Evolutionary conservation across 2,329 filamentous ascomycete genomes (phyloP), one percentile per base, ranked within the genome.

Genomic region (Verticillium dahliae): DNA sequence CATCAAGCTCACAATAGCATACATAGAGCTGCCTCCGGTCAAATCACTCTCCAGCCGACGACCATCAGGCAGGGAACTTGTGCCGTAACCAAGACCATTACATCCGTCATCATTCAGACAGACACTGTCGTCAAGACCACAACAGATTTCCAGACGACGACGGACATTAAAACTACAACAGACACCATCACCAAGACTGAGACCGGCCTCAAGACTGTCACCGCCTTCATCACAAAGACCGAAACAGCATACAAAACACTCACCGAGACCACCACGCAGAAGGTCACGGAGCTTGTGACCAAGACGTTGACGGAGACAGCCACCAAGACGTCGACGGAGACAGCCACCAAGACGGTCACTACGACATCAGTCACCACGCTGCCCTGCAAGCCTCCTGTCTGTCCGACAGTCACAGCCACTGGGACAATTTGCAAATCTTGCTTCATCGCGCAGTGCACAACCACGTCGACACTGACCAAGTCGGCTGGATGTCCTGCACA

Each of bases 371-470:
- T 60, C 3, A 57, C 56, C 34, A 63, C 62, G n/a, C 50, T 56
- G 4, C 60, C 60, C 2, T 62, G 58, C 52, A 45, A 56, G 5
- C 50, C n/a, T 39, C 31, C 14, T 35, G 55, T 35, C 15, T 76
- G 74, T 27, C 73, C 74, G 10, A 75, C 72, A 14, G 68, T 75
- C 10, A 75, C 72, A 0, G 57, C 67, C 7, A 73, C 70, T 11
- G 59, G 64, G 2, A 69, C 69, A 15, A 63, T 69, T 27, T 76
- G 74, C 66, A 68, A 69, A 18, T 74, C 71, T 4, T 76, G 74
- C 61, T 61, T 71, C 1, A 62, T 70, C 14, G 70, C 70, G 6
- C 56, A 68, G 58, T 76, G 74, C 45, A 61, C 74, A 34, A 64
- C 45, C 4, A 38, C 70, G 11, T 63, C 65, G 34, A 74, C 72